These are phyloP conservation scores for Lachnellula willkommii DNA, from an alignment of 2,329 filamentous ascomycete species.

Conservation along the genomic window DNA sequence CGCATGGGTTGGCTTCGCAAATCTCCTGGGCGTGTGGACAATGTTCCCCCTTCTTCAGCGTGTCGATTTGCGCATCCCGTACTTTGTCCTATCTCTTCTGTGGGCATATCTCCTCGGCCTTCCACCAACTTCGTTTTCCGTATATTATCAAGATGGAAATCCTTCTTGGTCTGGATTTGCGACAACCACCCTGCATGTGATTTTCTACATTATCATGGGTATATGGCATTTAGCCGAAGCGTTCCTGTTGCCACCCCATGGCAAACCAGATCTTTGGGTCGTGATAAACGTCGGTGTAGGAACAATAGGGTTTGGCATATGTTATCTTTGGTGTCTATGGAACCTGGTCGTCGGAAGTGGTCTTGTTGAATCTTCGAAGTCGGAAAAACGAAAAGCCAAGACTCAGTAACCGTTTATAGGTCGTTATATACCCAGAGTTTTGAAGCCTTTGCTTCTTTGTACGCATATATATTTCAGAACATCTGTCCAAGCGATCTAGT, in stretches of 20 bases:
- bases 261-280: conserved; percentile 91
- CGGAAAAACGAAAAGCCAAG: conserved; percentile 23
- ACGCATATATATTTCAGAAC: not conserved
- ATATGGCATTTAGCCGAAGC: conserved; percentile 76
- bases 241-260: conserved; percentile 59
- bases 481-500: not conserved
- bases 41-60: conserved; percentile 86
- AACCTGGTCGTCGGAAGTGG: conserved; percentile 54
- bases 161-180: conserved; percentile 45
- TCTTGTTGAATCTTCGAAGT: conserved; percentile 16
- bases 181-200: conserved; percentile 64
- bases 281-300: conserved; percentile 86
- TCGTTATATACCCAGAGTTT: conserved; percentile 23
- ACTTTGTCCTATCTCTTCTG: conserved; percentile 74
- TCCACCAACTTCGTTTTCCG: conserved; percentile 67
- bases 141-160: conserved; percentile 55
- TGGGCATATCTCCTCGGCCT: conserved; percentile 91
- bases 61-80: conserved; percentile 79
- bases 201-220: conserved; percentile 72
- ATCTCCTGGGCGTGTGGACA: conserved; percentile 84
- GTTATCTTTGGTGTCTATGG: conserved; percentile 88
- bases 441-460: not conserved
- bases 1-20: conserved; percentile 94
- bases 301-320: conserved; percentile 75
- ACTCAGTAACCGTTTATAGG: conserved; percentile 24